A percentile compares a stretch with the other conserved stretches of the same genome.
phyloP scores from a whole-genome alignment of 768 basidiomycete genomes.

The Mycena albidolilacea region DNA sequence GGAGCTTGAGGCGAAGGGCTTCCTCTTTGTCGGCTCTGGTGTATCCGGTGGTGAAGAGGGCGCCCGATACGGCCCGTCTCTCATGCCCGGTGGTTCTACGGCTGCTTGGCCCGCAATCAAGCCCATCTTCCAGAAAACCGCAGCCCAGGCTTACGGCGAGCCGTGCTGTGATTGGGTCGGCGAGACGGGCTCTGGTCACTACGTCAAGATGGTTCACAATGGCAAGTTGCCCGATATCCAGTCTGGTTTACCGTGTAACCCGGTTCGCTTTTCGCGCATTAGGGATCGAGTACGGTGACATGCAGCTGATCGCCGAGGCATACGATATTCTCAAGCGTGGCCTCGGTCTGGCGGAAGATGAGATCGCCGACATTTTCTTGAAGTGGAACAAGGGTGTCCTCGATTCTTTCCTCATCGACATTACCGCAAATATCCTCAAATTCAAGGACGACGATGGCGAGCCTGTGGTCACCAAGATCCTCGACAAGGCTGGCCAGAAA shows the following conservation, averaged over 20 bases:
- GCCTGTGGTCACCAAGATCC: conserved; percentile 93
- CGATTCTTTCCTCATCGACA: conserved; percentile 99
- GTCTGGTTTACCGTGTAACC: conserved; percentile 20
- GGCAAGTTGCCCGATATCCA: conserved; percentile 62
- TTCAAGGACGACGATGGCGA: conserved; percentile 97
- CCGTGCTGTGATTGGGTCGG: conserved; percentile 99
- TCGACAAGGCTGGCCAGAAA: conserved; percentile 98
- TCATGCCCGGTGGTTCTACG: conserved; percentile 98
- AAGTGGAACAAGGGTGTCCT: conserved; percentile 99
- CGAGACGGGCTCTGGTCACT: conserved; percentile 95
- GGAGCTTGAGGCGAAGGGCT: conserved; percentile 94
- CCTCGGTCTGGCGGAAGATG: conserved; percentile 85
- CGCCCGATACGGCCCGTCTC: conserved; percentile 95
- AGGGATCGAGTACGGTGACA: conserved; percentile 99
- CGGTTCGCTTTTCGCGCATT: conserved; percentile 32
- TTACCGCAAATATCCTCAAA: conserved; percentile 96
- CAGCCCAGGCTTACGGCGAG: conserved; percentile 94
- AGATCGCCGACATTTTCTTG: conserved; percentile 95
- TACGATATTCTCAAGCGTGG: conserved; percentile 99
- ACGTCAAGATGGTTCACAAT: conserved; percentile 99
- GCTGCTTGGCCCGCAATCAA: conserved; percentile 98
- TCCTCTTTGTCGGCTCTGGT: conserved; percentile 98
- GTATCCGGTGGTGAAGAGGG: conserved; percentile 99
- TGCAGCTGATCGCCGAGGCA: conserved; percentile 99
- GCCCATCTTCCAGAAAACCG: conserved; percentile 98